phyloP scores from a whole-genome alignment of 2,329 filamentous ascomycete species.

The Trichoderma sp. region DNA sequence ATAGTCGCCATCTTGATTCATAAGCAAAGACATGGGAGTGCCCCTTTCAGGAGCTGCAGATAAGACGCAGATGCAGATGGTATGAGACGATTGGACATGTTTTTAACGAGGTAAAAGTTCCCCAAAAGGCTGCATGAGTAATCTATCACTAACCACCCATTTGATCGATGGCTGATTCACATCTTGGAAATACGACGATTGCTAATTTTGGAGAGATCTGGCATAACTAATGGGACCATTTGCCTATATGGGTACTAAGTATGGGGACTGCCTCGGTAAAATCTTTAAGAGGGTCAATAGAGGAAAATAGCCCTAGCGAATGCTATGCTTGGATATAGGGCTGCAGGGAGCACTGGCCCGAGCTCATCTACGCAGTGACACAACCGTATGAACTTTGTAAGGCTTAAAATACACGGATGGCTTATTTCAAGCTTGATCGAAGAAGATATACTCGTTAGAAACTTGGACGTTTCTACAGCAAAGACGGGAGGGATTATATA shows the following conservation, averaged over 20 bases:
- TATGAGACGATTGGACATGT: neutral
- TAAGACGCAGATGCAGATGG: neutral
- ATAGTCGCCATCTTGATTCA: neutral
- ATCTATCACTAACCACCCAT: neutral
- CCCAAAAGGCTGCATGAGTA: neutral
- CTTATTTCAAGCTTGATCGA: neutral
- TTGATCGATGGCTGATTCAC: neutral
- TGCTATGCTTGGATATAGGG: neutral
- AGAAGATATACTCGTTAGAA: neutral
- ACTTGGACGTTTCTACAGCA: neutral
- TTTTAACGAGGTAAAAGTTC: neutral
- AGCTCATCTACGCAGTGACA: neutral
- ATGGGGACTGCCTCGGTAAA: neutral
- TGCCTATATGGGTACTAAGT: neutral
- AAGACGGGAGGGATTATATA: neutral
- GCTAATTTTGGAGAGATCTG: neutral
- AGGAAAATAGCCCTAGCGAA: neutral
- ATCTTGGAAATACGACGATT: neutral
- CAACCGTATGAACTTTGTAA: fast-evolving
- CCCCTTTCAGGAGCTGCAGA: neutral
- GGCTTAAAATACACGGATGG: neutral
- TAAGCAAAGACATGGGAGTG: neutral
- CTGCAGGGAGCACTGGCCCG: neutral
- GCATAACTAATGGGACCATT: neutral
- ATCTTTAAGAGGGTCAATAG: neutral